Conservation (phyloP, 1,284 basidiomycete genomes). For the Naganishia albida region DNA sequence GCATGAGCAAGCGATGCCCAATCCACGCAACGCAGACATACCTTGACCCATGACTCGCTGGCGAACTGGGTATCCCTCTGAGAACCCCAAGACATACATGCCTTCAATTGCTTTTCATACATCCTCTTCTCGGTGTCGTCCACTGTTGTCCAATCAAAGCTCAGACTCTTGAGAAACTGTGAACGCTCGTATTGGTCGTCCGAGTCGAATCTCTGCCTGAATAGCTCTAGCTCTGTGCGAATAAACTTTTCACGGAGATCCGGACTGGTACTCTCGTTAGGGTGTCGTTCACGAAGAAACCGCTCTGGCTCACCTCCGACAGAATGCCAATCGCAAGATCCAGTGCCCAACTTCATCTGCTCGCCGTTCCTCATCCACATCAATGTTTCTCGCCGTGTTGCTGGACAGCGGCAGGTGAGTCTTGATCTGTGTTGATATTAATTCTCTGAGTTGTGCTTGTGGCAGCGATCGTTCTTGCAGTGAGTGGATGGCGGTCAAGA, state of each 20-base stretch:
- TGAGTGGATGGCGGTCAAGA: slow-evolving; percentile 94
- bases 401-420: slow-evolving; percentile 61
- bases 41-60: slow-evolving; percentile 28
- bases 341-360: slow-evolving; percentile 93
- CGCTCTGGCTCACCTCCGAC: slow-evolving; percentile 73
- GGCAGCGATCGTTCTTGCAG: slow-evolving; percentile 55
- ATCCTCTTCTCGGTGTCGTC: slow-evolving; percentile 61
- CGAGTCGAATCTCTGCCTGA: slow-evolving; percentile 77
- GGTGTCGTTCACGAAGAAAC: too few species aligned
- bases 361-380: slow-evolving; percentile 68
- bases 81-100: slow-evolving; percentile 43
- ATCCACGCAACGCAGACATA: not conserved
- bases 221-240: slow-evolving; percentile 83
- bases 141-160: slow-evolving; percentile 77
- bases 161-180: slow-evolving; percentile 71
- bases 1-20: slow-evolving; percentile 1
- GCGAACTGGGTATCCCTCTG: slow-evolving; percentile 16
- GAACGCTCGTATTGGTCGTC: slow-evolving; percentile 67
- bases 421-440: slow-evolving; percentile 47
- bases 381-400: slow-evolving; percentile 60
- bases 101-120: slow-evolving; percentile 38
- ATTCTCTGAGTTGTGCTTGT: slow-evolving; percentile 40
- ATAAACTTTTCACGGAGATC: slow-evolving; percentile 87
- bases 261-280: slow-evolving; percentile 62
- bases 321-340: slow-evolving; percentile 91